Evolutionary conservation across 1,284 basidiomycete species (phyloP).

Genomic region (Rhodotorula sp.): DNA sequence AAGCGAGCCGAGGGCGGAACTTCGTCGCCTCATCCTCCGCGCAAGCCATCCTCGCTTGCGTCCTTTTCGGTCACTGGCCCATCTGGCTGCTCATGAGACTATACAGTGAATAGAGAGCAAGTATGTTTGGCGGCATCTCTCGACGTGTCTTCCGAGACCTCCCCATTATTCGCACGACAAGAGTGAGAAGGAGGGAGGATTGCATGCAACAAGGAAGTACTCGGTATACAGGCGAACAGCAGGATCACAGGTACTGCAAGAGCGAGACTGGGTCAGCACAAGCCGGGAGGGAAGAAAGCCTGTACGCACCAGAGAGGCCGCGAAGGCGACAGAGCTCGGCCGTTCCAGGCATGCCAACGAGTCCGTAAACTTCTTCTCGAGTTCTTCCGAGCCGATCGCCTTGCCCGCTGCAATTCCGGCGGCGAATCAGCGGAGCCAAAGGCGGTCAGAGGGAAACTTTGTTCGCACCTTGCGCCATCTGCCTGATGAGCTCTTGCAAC

Average conservation of each 20-base stretch:
- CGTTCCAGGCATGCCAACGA: constrained; percentile 84
- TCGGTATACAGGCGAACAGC: no score
- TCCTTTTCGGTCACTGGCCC: no score
- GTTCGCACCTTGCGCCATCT: constrained; percentile 73
- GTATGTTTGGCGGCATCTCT: no score
- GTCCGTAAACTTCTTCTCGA: constrained; percentile 88
- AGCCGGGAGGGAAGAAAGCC: not conserved
- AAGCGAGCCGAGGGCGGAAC: no score
- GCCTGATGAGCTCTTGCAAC: constrained; percentile 87
- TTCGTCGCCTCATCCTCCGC: no score
- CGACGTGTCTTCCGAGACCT: no score
- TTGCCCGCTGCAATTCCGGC: constrained; percentile 62
- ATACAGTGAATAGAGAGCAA: no score
- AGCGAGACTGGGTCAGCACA: not conserved
- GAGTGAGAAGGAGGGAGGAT: no score
- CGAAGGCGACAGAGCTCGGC: constrained; percentile 87
- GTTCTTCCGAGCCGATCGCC: constrained; percentile 90
- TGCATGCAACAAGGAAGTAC: no score
- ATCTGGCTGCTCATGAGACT: no score
- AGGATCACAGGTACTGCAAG: not conserved
- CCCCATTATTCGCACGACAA: no score
- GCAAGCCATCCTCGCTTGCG: no score
- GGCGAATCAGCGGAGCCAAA: not conserved
- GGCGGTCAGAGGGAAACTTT: not conserved
- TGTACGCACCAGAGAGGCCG: constrained; percentile 30